phyloP scores from a whole-genome alignment of 2,329 filamentous ascomycete species.

The Peltaster fructicola region DNA sequence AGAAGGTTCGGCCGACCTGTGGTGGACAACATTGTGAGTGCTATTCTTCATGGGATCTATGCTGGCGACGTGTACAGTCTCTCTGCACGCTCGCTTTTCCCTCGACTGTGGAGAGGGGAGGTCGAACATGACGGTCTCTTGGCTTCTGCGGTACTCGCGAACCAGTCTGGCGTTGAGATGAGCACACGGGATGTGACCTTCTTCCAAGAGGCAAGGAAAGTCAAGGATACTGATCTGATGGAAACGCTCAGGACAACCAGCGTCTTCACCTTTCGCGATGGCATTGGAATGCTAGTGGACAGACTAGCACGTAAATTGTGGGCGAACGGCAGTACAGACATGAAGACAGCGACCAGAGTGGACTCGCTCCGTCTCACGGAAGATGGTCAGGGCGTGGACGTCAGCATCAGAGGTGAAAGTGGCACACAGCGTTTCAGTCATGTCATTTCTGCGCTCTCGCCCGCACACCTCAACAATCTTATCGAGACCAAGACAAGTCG shows the following conservation, averaged over 20 bases:
- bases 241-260: constrained; percentile 17
- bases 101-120: constrained; percentile 34
- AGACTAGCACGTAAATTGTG: constrained; percentile 21
- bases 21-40: constrained; percentile 59
- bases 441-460: constrained; percentile 46
- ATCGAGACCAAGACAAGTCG: constrained; percentile 5
- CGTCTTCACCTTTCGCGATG: constrained; percentile 28
- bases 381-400: constrained; percentile 13
- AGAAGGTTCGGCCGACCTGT: constrained; percentile 36
- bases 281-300: constrained; percentile 23
- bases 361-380: constrained; percentile 23
- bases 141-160: constrained; percentile 13
- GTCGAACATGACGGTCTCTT: constrained; percentile 23
- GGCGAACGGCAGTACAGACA: constrained; percentile 21
- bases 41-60: constrained; percentile 70
- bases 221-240: constrained; percentile 17
- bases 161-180: constrained; percentile 18
- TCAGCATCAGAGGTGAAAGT: constrained; percentile 14
- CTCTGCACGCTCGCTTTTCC: constrained; percentile 49
- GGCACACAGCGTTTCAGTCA: constrained; percentile 26
- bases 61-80: constrained; percentile 73
- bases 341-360: constrained; percentile 27
- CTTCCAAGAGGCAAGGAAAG: constrained; percentile 16
- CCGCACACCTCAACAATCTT: constrained; percentile 16
- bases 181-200: constrained; percentile 18